These are phyloP conservation scores for Hypoxylon sp. DNA, from an alignment of 2,329 filamentous ascomycete species.

Conservation along the genomic window DNA sequence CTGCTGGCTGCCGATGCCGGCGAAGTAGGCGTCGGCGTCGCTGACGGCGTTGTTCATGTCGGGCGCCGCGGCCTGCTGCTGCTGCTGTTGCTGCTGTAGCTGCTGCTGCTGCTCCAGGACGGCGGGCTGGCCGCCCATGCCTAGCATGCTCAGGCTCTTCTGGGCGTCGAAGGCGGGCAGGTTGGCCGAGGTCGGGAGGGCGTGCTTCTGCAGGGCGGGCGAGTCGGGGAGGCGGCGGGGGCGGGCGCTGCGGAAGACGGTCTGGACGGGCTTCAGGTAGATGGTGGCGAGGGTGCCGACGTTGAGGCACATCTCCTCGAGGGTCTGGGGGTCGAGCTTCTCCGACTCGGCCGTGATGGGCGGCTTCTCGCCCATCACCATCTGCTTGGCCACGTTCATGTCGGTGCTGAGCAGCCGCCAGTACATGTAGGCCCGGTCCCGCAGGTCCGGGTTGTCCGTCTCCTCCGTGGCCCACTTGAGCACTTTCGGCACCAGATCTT, in stretches of 20 bases:
- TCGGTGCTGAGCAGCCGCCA: slow-evolving; percentile 96
- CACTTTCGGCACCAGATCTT: slow-evolving; percentile 91
- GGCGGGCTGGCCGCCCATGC: slow-evolving; percentile 60
- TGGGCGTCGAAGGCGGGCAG: slow-evolving; percentile 59
- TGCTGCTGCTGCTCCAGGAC: slow-evolving; percentile 52
- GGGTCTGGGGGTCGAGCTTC: slow-evolving; percentile 85
- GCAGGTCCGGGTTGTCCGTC: slow-evolving; percentile 97
- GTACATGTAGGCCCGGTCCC: slow-evolving; percentile 98
- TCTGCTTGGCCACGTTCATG: slow-evolving; percentile 81
- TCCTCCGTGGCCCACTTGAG: slow-evolving; percentile 99
- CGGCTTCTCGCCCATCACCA: slow-evolving; percentile 98
- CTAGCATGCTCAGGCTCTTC: slow-evolving; percentile 68
- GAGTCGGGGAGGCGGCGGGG: slow-evolving; percentile 81
- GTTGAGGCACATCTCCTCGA: slow-evolving; percentile 97
- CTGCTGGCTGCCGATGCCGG: slow-evolving; percentile 75
- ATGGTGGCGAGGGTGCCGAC: slow-evolving; percentile 96
- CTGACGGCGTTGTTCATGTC: slow-evolving; percentile 76
- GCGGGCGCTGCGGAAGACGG: slow-evolving; percentile 90
- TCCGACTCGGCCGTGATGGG: slow-evolving; percentile 96
- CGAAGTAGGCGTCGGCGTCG: slow-evolving; percentile 91
- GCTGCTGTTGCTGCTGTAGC: not conserved
- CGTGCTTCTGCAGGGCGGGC: slow-evolving; percentile 82
- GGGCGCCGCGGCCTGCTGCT: slow-evolving; percentile 46
- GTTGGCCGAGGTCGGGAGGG: slow-evolving; percentile 65
- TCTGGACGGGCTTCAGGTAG: slow-evolving; percentile 96